Evolutionary conservation across 129 eudicot genomes (phyloP).

Genomic region (Kitagawia praeruptora): DNA sequence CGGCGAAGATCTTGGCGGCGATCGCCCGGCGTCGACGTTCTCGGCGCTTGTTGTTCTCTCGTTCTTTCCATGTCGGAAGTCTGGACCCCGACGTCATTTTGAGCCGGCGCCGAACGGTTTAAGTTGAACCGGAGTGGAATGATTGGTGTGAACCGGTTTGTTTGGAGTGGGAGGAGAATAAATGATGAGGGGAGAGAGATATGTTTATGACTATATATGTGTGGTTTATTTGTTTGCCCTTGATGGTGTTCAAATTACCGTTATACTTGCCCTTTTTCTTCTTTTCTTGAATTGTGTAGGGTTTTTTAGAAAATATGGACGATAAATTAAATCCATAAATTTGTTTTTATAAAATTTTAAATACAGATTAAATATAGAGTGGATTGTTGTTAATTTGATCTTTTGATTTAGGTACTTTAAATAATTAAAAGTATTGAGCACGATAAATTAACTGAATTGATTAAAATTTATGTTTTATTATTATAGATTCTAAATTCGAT

Average conservation of each 20-base stretch:
- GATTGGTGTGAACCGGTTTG: background rate
- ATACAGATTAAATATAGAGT: too few relatives aligned
- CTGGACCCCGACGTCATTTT: conserved; percentile 70
- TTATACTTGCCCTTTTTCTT: background rate
- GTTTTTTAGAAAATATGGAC: too few relatives aligned
- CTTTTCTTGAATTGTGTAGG: background rate
- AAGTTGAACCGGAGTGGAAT: background rate
- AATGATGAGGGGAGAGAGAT: background rate
- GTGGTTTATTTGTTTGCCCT: conserved; percentile 2
- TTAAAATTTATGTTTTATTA: too few relatives aligned
- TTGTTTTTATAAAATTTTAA: too few relatives aligned
- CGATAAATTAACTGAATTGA: too few relatives aligned
- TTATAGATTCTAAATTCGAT: too few relatives aligned
- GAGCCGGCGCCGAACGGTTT: background rate
- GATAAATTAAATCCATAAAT: too few relatives aligned
- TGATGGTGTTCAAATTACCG: conserved; percentile 5
- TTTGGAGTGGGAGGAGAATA: background rate
- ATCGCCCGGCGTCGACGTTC: conserved; percentile 89
- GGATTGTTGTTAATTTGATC: too few relatives aligned
- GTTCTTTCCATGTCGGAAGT: conserved; percentile 89
- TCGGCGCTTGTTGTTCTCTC: conserved; percentile 87
- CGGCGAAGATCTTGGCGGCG: conserved; percentile 93
- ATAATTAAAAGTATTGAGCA: too few relatives aligned
- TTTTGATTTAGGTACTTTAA: too few relatives aligned
- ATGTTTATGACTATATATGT: background rate